Evolutionary conservation across 805 yeast genomes (phyloP).

Genomic region (Candida michaelii): DNA sequence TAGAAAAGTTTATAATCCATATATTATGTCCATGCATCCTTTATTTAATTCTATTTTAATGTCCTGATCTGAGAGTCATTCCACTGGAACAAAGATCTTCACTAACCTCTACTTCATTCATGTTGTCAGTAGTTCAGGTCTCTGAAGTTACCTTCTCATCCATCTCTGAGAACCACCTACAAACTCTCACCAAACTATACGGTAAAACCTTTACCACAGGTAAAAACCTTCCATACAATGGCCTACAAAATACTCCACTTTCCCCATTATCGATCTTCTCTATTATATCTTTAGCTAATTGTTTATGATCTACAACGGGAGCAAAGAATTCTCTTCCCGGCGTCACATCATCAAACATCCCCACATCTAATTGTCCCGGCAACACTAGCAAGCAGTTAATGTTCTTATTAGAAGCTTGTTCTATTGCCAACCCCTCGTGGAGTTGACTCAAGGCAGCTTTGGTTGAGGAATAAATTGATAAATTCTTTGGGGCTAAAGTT

Average conservation of each 20-base stretch:
- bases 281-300: constrained; percentile 37
- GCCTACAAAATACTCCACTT: constrained; percentile 43
- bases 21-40: too few species aligned
- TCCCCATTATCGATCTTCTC: constrained; percentile 36
- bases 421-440: constrained; percentile 47
- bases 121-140: too few species aligned
- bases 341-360: constrained; percentile 48
- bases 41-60: too few species aligned
- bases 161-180: constrained; percentile 37
- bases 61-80: too few species aligned
- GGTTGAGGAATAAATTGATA: constrained; percentile 49
- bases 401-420: constrained; percentile 22
- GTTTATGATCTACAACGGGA: constrained; percentile 42
- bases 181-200: constrained; percentile 30
- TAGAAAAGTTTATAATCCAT: too few species aligned
- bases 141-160: constrained; percentile 37
- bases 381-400: constrained; percentile 39
- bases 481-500: constrained; percentile 46
- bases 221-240: constrained; percentile 47
- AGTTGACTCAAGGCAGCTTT: constrained; percentile 46
- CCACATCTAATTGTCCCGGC: constrained; percentile 53
- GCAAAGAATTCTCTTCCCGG: constrained; percentile 46
- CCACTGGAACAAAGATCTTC: too few species aligned
- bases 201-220: constrained; percentile 47
- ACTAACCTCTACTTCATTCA: too few species aligned